Conservation (phyloP, 2,329 filamentous ascomycete species). For the Pseudogymnoascus sp. region DNA sequence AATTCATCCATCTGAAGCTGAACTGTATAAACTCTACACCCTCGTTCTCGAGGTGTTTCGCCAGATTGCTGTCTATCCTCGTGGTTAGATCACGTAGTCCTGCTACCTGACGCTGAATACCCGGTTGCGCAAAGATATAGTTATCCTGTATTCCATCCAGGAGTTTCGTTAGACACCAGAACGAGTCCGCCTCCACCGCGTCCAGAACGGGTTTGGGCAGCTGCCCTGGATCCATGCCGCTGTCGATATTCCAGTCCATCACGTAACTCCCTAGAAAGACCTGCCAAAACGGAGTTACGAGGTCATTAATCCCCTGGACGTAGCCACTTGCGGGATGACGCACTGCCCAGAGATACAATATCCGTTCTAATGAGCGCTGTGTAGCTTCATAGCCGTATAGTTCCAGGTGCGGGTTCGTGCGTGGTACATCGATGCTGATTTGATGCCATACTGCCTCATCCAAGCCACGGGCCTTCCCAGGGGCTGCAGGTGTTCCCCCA, state of each 20-base stretch:
- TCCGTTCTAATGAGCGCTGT: constrained; percentile 85
- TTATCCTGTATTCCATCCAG: constrained; percentile 99
- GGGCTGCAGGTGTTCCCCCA: constrained; percentile 42
- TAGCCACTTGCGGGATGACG: constrained; percentile 95
- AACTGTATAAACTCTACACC: constrained; percentile 98
- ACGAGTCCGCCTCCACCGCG: constrained; percentile 93
- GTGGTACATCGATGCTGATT: constrained; percentile 94
- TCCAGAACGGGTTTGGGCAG: constrained; percentile 84
- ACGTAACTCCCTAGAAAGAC: constrained; percentile 94
- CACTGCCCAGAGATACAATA: constrained; percentile 96
- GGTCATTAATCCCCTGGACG: constrained; percentile 96
- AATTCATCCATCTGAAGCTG: constrained; percentile 99
- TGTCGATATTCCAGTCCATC: constrained; percentile 84
- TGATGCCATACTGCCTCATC: constrained; percentile 99
- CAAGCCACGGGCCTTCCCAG: constrained; percentile 55
- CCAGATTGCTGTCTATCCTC: constrained; percentile 75
- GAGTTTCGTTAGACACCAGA: constrained; percentile 96
- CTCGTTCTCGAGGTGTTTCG: constrained; percentile 82
- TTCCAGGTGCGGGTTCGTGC: constrained; percentile 92
- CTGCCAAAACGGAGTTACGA: constrained; percentile 97
- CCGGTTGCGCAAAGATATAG: constrained; percentile 95
- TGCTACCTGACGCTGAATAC: constrained; percentile 88
- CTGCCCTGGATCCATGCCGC: constrained; percentile 94
- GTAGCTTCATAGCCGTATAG: constrained; percentile 95
- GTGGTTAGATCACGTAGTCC: constrained; percentile 84